Conservation (phyloP, 345 rosid species). For the Noccaea caerulescens region DNA sequence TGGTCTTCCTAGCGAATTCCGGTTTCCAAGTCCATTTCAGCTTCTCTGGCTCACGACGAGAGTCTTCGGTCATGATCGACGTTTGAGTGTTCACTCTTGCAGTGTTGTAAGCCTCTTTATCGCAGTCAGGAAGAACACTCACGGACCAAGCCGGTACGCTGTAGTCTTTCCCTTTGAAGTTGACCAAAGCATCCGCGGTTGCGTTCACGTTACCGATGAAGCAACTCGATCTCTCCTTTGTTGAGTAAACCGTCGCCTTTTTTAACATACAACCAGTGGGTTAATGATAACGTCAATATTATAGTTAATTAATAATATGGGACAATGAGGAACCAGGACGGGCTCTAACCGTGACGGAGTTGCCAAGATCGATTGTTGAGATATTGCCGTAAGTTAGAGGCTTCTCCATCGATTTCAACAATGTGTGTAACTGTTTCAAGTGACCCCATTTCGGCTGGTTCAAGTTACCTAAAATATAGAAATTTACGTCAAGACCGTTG, state of each 20-base stretch:
- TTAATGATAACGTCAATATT: background rate
- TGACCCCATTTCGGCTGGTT: constrained; percentile 89
- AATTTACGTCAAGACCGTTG: background rate
- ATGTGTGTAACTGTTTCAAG: constrained; percentile 64
- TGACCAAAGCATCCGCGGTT: constrained; percentile 49
- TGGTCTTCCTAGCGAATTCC: constrained; percentile 41
- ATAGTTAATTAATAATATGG: background rate
- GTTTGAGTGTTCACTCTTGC: constrained; percentile 75
- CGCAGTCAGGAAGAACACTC: constrained; percentile 67
- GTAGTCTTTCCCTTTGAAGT: constrained; percentile 51
- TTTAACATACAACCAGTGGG: background rate
- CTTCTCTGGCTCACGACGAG: constrained; percentile 43
- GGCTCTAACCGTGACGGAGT: constrained; percentile 47
- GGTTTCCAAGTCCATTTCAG: constrained; percentile 71
- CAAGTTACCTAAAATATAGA: constrained; percentile 51
- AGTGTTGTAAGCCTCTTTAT: constrained; percentile 59
- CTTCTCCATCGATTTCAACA: constrained; percentile 59
- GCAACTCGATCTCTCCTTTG: constrained; percentile 50
- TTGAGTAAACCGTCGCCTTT: constrained; percentile 58
- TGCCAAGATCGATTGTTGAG: constrained; percentile 46
- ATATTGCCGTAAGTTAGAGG: constrained; percentile 59
- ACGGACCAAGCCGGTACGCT: constrained; percentile 75
- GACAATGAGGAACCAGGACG: background rate
- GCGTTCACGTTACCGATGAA: constrained; percentile 59
- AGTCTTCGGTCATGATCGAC: constrained; percentile 48